Evolutionary conservation across 306 rosid species (phyloP), one percentile per base, ranked within the genome.

Genomic region (Styphnolobium japonicum): DNA sequence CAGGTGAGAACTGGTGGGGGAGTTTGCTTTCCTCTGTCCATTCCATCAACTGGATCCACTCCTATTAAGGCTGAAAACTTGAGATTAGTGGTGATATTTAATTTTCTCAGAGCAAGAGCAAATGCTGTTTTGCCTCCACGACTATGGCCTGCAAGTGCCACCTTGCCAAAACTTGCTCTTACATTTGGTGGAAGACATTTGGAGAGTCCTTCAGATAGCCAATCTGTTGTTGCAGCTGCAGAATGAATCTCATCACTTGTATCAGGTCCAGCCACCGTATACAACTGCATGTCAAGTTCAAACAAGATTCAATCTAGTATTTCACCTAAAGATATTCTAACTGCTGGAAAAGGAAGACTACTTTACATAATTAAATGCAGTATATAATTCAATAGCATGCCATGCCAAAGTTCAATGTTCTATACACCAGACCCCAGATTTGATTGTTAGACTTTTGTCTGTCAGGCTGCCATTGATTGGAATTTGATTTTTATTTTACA

Each of bases 11-110:
- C 87, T 6, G 91, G 95, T 4, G 98, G 97, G 3, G 96, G 93
- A 21, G 97, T 94, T 85, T 92, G 97, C 69, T 76, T 87, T 63
- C 97, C 95, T 40, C 21, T 82, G 71, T 74, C 91, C 84, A 82
- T 86, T 78, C 98, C 98, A 82, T 94, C 98, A 27, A 94, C 97
- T 2, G 98, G 98, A 66, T 94, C 97, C 18, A 94, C 84, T 57
- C 97, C 98, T 23, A 94, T 86, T 21, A 92, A 64, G 33, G 95
- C 97, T 52, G 97, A 89, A 75, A 89, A 83, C 58, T 89, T 91
- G 15, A 87, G 81, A 56, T 81, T 67, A 1, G 89, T 84, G 65
- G 33, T 74, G 39, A 33, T 34, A 27, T 80, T 86, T 27, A 83
- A 40, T 73, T 86, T 88, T 40, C 68, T 83, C 10, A 88, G 75